Base-by-base conservation (phyloP, 2,329 filamentous ascomycete genomes). In the Tympanopsis confertula region DNA sequence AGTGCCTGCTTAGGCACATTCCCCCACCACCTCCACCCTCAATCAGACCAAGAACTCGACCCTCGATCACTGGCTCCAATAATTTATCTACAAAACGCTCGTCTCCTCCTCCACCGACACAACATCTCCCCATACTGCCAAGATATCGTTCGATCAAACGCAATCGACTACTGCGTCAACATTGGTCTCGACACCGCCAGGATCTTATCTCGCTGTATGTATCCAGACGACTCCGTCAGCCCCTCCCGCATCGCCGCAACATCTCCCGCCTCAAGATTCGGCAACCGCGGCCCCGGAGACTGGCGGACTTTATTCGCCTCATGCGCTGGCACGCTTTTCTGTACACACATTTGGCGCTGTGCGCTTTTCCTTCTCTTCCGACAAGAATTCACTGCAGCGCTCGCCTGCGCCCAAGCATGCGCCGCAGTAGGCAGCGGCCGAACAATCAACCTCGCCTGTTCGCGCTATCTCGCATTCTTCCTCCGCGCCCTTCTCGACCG, bases 291-390 rank as follows among this genome's bases (percentile, higher is more conserved):
- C 7, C 7, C 7, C 30, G 30, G 17, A 13, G 30, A 33, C 30
- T 10, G 30, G 10, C 30, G 30, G 7, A 7, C 30, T 13, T 10
- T 33, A 18, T 52, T 49, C 37, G 51, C 50, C 4, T 42, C 43
- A 12, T 50, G 40, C 45, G 49, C 86, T 3, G 86, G 82, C 2
- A 76, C 82, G 3, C 74, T 89, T 47, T 67, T 93, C 5, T 83
- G 86, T 40, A 78, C 76, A 13, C 91, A 96, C 54, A 69, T 94
- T 33, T 95, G 93, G 75, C 82, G 89, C 17, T 93, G 83, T 50
- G 71, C 83, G 2, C 68, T 96, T 1, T 78, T 95, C 40, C 66
- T 95, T 4, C 72, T 89, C 17, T 74, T 93, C 37, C 73, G 75
- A 1, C 79, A 79, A 30, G 79, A 86, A 37, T 83, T 81, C 51